A percentile compares a stretch with the other conserved stretches of the same genome.
Conservation (phyloP, 768 basidiomycete genomes). For the Pleurotus salmoneostramineus region DNA sequence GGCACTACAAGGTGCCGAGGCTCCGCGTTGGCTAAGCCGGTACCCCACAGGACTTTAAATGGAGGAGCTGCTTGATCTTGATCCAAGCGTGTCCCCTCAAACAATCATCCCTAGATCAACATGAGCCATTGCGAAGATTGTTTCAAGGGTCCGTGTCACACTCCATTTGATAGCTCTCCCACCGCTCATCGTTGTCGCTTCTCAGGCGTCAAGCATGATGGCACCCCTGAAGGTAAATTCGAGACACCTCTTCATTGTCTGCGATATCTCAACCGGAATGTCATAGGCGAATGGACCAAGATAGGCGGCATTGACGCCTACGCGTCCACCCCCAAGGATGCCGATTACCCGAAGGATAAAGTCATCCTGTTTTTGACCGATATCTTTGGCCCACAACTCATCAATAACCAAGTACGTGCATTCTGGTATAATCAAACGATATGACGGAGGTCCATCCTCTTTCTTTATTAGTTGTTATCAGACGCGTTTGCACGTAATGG, state of each 20-base stretch:
- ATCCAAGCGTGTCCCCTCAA: too few relatives aligned
- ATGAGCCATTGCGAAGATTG: slow-evolving; percentile 48
- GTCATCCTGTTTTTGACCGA: slow-evolving; percentile 40
- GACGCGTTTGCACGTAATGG: slow-evolving; percentile 44
- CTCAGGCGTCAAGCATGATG: slow-evolving; percentile 29
- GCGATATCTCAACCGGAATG: background rate
- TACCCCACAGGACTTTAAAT: too few relatives aligned
- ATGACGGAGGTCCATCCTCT: background rate
- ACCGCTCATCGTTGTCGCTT: background rate
- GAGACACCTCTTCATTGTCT: background rate
- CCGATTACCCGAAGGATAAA: slow-evolving; percentile 38
- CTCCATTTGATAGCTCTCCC: background rate
- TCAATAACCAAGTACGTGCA: slow-evolving; percentile 21
- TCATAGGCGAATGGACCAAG: slow-evolving; percentile 29
- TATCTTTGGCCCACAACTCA: slow-evolving; percentile 31
- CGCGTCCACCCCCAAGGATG: slow-evolving; percentile 32
- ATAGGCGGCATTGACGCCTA: slow-evolving; percentile 37
- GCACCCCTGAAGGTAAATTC: slow-evolving; percentile 23
- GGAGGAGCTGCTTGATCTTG: too few relatives aligned
- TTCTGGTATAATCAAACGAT: background rate
- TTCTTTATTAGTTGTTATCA: slow-evolving; percentile 27
- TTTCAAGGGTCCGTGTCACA: slow-evolving; percentile 27
- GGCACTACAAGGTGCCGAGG: too few relatives aligned
- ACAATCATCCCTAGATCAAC: background rate
- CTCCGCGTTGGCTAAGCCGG: too few relatives aligned